Evolutionary conservation across 2,329 filamentous ascomycete species (phyloP), one percentile per base, ranked within the genome.

Genomic region (Aspergillus hortae): DNA sequence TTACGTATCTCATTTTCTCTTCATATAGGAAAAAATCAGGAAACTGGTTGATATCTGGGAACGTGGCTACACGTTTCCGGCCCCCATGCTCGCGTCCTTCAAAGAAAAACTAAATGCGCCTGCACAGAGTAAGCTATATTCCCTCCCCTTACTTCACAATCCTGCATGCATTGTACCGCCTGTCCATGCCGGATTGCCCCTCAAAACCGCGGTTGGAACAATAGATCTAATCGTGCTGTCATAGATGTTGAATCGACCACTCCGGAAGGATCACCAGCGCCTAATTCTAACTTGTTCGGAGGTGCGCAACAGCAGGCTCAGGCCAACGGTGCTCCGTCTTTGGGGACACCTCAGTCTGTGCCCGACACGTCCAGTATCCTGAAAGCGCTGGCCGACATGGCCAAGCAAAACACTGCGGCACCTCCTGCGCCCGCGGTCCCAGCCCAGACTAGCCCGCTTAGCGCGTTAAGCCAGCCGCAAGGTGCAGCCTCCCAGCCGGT

Each of bases 11-110:
- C 63, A 69, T 67, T 68, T 58, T 68, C 61, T 69, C 52, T 64
- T 52, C 45, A 61, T 85, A 78, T 87, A 94, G 89, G 90, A 95
- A 71, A 97, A 96, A 78, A 92, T 97, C 73, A 86, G 81, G 69
- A 97, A 97, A 72, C 83, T 99, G 63, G 79, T 97, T 75, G 92
- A 96, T 69, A 99, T 99, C 61, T 99, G 94, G 94, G 92, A 96
- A 70, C 94, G 94, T 67, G 90, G 90, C 59, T 87, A 88, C 68
- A 97, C 92, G 19, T 97, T 99, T 72, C 91, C 94, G 23, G 70
- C 80, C 40, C 73, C 85, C 49, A 87, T 96, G 84, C 83, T 99
- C 63, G 70, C 76, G n/a, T 84, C 83, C 35, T 95, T 95, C 80
- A 92, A 90, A 74, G 81, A 89, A 67, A 92, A 89, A 72, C 72